Evolutionary conservation across 345 rosid genomes (phyloP), one percentile per base, ranked within the genome.

Genomic region (Euphorbia tirucalli): DNA sequence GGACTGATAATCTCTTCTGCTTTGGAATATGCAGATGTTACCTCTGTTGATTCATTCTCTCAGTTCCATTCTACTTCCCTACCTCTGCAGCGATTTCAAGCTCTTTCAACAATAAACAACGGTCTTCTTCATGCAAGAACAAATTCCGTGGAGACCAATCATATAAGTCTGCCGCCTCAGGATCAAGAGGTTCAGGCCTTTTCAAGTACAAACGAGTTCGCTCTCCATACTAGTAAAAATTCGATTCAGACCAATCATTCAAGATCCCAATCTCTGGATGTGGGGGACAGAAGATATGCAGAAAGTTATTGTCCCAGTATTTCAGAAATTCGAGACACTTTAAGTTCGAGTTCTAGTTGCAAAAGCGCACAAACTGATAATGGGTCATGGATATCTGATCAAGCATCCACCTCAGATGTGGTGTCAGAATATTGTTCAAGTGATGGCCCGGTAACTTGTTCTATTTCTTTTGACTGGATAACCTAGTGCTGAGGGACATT

Each of bases 21-120:
- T 66, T 68, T 52, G 48, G 59, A 62, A 50, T 74, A 7, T 70
- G 71, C 86, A 89, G 91, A 81, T 52, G 57, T 31, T 25, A 79
- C 77, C 61, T 81, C 90, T 2, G 65, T 72, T 72, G 68, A 83
- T 56, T 79, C 94, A 10, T 68, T 70, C 70, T 66, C 86, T 43
- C 74, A 79, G 65, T 81, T 77, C 76, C 71, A 73, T 35, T 84
- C 93, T 61, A 43, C 87, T 64, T 81, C 93, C 77, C 77, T 87
- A 31, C 84, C 83, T 11, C 65, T 68, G 65, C 96, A 88, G 85
- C 82, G 87, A 66, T 76, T 76, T 72, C 88, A 89, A 66, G 93
- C 97, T 56, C 92, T 89, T 73, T 81, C 90, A 71, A 66, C 75
- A 2, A 71, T 89, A 65, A 87, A 90, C 80, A 84, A 77, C 13